Evolutionary conservation across 2,329 filamentous ascomycete genomes (phyloP).

Genomic region (Fusarium nodosum): DNA sequence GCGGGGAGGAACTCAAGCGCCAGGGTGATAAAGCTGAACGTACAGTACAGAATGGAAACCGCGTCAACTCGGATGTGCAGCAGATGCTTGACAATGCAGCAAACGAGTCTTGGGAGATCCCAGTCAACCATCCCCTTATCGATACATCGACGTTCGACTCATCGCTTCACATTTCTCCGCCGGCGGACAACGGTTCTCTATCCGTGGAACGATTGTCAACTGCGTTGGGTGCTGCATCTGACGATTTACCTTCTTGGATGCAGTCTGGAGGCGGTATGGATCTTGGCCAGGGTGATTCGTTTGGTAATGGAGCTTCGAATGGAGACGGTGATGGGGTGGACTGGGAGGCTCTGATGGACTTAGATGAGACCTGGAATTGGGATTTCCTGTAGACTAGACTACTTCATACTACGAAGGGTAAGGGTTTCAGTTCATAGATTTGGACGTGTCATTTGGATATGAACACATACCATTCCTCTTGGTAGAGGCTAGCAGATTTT

Average conservation of each 20-base stretch:
- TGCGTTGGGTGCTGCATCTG: conserved; percentile 11
- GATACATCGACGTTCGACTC: conserved; percentile 23
- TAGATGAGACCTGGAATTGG: conserved; percentile 37
- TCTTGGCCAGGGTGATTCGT: not conserved
- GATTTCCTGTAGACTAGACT: conserved; percentile 28
- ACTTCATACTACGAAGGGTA: not conserved
- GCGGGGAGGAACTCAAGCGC: conserved; percentile 22
- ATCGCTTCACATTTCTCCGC: conserved; percentile 12
- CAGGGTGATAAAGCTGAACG: conserved; percentile 14
- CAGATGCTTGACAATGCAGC: conserved; percentile 17
- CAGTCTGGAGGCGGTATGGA: conserved; percentile 1
- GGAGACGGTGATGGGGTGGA: conserved; percentile 20
- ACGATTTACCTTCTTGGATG: conserved; percentile 30
- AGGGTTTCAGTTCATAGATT: not conserved
- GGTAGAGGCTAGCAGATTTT: conserved; percentile 22
- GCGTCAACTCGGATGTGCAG: conserved; percentile 9
- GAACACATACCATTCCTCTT: not conserved
- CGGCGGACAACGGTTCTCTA: not conserved
- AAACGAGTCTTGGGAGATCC: conserved; percentile 6
- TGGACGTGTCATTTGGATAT: not conserved
- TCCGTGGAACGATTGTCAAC: conserved; percentile 21
- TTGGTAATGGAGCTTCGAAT: not conserved
- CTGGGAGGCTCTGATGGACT: conserved; percentile 41
- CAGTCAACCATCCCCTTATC: conserved; percentile 21
- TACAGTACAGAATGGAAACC: not conserved